phyloP scores from a whole-genome alignment of 2,329 filamentous ascomycete species.

The Diaporthe capsici region DNA sequence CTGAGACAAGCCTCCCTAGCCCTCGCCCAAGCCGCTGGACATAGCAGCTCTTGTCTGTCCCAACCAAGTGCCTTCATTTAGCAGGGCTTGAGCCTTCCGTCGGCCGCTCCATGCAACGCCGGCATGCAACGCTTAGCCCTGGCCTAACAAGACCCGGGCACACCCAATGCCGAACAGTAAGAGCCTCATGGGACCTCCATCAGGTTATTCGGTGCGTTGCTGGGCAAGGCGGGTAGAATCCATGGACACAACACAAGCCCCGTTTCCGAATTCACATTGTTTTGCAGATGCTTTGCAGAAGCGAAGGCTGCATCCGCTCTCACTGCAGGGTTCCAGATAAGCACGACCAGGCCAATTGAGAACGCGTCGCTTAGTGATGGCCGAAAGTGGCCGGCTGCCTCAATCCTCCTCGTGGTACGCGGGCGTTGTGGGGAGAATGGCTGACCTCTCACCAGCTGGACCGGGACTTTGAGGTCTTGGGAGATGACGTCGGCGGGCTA shows the following conservation, averaged over 20 bases:
- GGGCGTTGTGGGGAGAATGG: not conserved
- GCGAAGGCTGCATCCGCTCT: not conserved
- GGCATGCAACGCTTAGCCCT: not conserved
- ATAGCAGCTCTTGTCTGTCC: too few relatives aligned
- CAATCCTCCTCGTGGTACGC: conserved; percentile 16
- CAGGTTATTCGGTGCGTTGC: too few relatives aligned
- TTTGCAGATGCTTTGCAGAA: not conserved
- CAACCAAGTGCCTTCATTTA: too few relatives aligned
- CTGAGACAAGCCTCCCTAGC: not conserved
- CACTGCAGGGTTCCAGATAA: not conserved
- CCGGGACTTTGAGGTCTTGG: not conserved
- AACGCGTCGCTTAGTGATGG: not conserved
- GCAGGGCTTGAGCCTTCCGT: not conserved
- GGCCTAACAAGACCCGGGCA: not conserved
- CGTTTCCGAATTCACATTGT: not conserved
- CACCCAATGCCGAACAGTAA: not conserved
- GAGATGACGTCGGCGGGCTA: not conserved
- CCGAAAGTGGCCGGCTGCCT: not conserved
- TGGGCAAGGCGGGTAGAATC: not conserved
- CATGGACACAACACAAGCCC: not conserved
- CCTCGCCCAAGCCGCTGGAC: not conserved
- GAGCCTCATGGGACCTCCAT: not conserved
- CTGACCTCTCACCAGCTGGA: not conserved
- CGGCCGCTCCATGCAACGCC: not conserved
- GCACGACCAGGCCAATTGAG: not conserved